Evolutionary conservation across 2,329 filamentous ascomycete genomes (phyloP).

Genomic region (Microascus cirrosus): DNA sequence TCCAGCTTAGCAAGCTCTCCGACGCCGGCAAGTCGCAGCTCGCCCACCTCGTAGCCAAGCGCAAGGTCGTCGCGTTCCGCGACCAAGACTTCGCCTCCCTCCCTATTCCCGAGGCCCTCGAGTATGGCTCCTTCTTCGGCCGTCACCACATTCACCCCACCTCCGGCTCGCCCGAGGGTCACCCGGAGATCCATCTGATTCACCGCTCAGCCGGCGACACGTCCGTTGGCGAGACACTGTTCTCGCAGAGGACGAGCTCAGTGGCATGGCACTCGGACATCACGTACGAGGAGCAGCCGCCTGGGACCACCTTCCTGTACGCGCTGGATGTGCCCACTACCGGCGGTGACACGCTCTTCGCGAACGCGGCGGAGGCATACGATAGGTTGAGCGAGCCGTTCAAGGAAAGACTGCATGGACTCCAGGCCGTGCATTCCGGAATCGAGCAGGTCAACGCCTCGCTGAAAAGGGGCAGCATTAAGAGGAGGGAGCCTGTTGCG

Average conservation of each 20-base stretch:
- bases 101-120: slow-evolving; percentile 57
- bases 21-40: slow-evolving; percentile 65
- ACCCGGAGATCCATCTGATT: slow-evolving; percentile 68
- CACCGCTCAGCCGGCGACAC: slow-evolving; percentile 49
- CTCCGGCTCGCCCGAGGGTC: slow-evolving; percentile 61
- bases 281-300: slow-evolving; percentile 78
- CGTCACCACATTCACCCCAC: slow-evolving; percentile 75
- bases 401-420: slow-evolving; percentile 66
- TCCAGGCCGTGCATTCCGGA: slow-evolving; percentile 72
- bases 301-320: slow-evolving; percentile 83
- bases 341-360: slow-evolving; percentile 79
- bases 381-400: slow-evolving; percentile 69
- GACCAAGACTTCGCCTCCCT: slow-evolving; percentile 63
- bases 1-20: slow-evolving; percentile 60
- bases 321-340: slow-evolving; percentile 70
- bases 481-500: slow-evolving; percentile 63
- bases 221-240: slow-evolving; percentile 43
- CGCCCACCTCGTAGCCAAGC: slow-evolving; percentile 62
- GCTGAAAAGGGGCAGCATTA: slow-evolving; percentile 54
- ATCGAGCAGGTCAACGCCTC: slow-evolving; percentile 68
- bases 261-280: slow-evolving; percentile 87
- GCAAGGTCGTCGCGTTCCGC: slow-evolving; percentile 70
- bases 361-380: slow-evolving; percentile 71
- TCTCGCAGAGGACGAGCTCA: slow-evolving; percentile 59
- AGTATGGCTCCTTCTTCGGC: slow-evolving; percentile 66